Evolutionary conservation across 106 monocot genomes (phyloP), one percentile per base, ranked within the genome.

Genomic region (Acorus gramineus): DNA sequence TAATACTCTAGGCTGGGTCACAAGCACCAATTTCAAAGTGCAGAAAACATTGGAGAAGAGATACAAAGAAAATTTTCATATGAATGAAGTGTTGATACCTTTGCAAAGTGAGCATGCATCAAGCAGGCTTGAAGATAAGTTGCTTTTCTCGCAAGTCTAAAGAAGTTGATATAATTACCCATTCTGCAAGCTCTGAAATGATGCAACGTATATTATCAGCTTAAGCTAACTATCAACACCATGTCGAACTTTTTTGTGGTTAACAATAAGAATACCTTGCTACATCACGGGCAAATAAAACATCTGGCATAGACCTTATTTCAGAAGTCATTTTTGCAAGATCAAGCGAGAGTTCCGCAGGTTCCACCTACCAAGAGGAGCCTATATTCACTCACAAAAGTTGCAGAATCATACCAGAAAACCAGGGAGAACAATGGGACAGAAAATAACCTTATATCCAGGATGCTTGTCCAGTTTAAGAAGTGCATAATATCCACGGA

Each of bases 41-140:
- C 28, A 28, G 28, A 28, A 28, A 28, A 28, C 28, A 28, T 45
- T 44, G 47, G 9, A 46, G 10, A 47, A 46, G 10, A 2, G 12
- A 3, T 61, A 61, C 28, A 28, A 28, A 28, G 28, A 28, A 28
- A 28, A 28, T 28, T 28, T 28, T 28, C 28, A 28, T 28, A 28
- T 28, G 28, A 28, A 28, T 28, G 28, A 28, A 28, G 28, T 28
- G 28, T 46, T 44, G 6, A 53, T 80, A 98, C 98, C 87, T 98
- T 98, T 55, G 85, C 75, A 85, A 98, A 98, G 77, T 98, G 98
- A 71, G 98, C 98, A 89, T 98, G 98, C 88, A 98, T 98, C 71
- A 98, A 80, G 63, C 98, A 98, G 0, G 91, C 92, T 72, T 98
- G 88, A 66, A 88, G 77, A 71, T 88, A 98, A 65, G 88, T 83